Evolutionary conservation across 208 protist genomes (phyloP).

Genomic region (Porcisia deanei): DNA sequence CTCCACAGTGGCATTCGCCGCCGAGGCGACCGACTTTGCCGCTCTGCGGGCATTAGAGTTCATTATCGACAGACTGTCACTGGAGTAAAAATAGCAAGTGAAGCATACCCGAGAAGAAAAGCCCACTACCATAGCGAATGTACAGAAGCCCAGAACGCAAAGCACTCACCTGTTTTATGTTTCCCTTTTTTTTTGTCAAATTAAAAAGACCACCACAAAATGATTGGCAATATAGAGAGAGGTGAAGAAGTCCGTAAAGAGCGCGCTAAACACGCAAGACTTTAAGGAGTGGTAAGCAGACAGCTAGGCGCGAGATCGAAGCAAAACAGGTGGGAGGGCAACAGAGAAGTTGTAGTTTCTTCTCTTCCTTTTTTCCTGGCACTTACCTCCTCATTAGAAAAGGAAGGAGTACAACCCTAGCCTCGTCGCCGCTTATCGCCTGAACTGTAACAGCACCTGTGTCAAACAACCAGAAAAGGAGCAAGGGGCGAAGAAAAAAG

Average conservation of each 20-base stretch:
- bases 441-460: background rate
- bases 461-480: background rate
- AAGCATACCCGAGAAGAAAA: background rate
- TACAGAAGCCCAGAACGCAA: background rate
- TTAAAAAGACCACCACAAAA: background rate
- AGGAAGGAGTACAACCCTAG: background rate
- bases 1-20: slow-evolving; percentile 72
- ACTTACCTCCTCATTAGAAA: background rate
- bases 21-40: slow-evolving; percentile 51
- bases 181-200: background rate
- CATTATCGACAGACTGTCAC: slow-evolving; percentile 7
- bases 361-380: background rate
- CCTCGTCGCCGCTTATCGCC: background rate
- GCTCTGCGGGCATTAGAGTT: slow-evolving; percentile 11
- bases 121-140: background rate
- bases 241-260: background rate
- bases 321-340: background rate
- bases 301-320: background rate
- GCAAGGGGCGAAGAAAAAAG: background rate
- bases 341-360: background rate
- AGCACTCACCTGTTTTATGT: background rate
- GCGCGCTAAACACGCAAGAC: background rate
- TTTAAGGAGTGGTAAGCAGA: background rate
- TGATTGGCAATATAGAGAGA: background rate
- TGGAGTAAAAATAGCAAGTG: background rate